Percentiles rank a stretch among this genome's conserved stretches.
These are phyloP conservation scores for Ambrosiella beaveri DNA, from an alignment of 2,329 filamentous ascomycete genomes.

Conservation along the genomic window DNA sequence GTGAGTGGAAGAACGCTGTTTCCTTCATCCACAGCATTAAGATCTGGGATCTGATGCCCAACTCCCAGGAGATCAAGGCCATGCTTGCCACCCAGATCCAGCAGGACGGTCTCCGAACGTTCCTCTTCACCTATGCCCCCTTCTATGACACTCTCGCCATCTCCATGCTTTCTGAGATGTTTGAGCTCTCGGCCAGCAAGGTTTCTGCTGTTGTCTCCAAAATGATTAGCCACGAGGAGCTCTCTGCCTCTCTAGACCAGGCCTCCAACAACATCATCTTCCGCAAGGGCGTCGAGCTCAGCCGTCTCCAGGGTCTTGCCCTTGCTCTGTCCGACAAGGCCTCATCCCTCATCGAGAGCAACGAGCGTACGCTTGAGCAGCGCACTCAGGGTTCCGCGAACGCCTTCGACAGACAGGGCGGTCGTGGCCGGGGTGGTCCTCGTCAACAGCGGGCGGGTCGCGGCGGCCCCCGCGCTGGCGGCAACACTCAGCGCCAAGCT, in stretches of 20 bases:
- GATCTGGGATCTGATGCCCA: slow-evolving; percentile 97
- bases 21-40: slow-evolving; percentile 94
- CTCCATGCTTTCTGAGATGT: slow-evolving; percentile 76
- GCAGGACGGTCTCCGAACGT: slow-evolving; percentile 92
- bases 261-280: slow-evolving; percentile 96
- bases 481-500: slow-evolving; percentile 46
- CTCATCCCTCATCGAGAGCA: slow-evolving; percentile 84
- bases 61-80: slow-evolving; percentile 79
- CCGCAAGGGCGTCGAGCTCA: slow-evolving; percentile 97
- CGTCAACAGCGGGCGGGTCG: slow-evolving; percentile 40
- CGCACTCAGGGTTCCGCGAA: slow-evolving; percentile 90
- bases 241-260: slow-evolving; percentile 89
- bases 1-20: slow-evolving; percentile 96
- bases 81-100: slow-evolving; percentile 98
- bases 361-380: slow-evolving; percentile 94
- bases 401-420: slow-evolving; percentile 85
- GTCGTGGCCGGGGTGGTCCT: slow-evolving; percentile 55
- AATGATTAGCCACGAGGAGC: slow-evolving; percentile 99
- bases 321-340: slow-evolving; percentile 93
- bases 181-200: slow-evolving; percentile 81
- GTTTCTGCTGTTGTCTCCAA: slow-evolving; percentile 91
- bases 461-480: slow-evolving; percentile 30
- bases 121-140: slow-evolving; percentile 97
- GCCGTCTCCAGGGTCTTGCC: slow-evolving; percentile 83
- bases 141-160: slow-evolving; percentile 96